These are phyloP conservation scores for Thermothelomyces thermophilus DNA, from an alignment of 2,329 filamentous ascomycete genomes.

Conservation along the genomic window DNA sequence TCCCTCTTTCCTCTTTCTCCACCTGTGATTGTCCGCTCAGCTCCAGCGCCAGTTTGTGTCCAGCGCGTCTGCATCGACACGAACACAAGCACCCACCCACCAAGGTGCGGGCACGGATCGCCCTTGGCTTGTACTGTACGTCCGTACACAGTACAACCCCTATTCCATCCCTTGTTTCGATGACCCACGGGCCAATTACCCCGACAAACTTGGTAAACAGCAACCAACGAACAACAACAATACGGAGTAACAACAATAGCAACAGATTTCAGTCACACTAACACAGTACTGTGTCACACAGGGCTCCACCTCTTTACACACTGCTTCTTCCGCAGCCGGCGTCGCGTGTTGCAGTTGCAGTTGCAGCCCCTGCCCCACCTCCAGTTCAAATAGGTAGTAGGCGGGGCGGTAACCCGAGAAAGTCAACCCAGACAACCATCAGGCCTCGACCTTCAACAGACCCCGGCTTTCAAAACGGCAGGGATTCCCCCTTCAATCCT, in stretches of 20 bases:
- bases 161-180: neutral
- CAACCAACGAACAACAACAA: neutral
- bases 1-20: conserved; percentile 11
- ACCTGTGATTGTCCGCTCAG: neutral
- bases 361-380: conserved; percentile 5
- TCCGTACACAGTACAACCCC: neutral
- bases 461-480: conserved; percentile 22
- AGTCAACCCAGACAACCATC: neutral
- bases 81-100: neutral
- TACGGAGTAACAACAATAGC: no score
- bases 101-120: no score
- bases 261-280: no score
- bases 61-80: neutral
- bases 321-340: neutral
- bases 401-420: conserved; percentile 10
- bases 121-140: neutral
- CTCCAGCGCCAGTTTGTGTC: neutral
- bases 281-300: no score
- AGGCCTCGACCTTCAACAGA: conserved; percentile 11
- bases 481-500: conserved; percentile 11
- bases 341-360: neutral
- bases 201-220: neutral
- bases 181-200: neutral
- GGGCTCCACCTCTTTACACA: no score
- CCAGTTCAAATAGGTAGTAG: conserved; percentile 1